phyloP scores from a whole-genome alignment of 1,284 basidiomycete species.

The Coniferiporia weirii region DNA sequence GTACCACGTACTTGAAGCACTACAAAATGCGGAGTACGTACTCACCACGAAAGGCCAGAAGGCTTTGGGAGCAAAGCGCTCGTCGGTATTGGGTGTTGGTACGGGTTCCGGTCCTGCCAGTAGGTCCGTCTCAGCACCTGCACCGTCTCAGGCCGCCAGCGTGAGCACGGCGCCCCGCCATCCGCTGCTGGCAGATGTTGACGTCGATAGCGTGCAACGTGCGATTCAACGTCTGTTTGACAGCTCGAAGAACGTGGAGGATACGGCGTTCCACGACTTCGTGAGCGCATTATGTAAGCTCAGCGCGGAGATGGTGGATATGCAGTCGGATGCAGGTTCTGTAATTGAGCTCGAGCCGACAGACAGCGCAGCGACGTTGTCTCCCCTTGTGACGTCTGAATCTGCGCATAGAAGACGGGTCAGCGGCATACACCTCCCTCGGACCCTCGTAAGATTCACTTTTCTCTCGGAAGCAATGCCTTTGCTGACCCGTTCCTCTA shows the following conservation, averaged over 20 bases:
- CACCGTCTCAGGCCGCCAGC: not conserved
- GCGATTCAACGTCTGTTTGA: slow-evolving; percentile 82
- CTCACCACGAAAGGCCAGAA: slow-evolving; percentile 54
- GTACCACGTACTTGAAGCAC: slow-evolving; percentile 85
- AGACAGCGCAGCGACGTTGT: slow-evolving; percentile 23
- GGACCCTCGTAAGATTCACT: slow-evolving; percentile 53
- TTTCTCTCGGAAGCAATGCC: not conserved
- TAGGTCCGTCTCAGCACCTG: slow-evolving; percentile 32
- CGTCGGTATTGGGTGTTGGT: slow-evolving; percentile 34
- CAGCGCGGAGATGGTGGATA: slow-evolving; percentile 85
- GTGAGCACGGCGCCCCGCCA: slow-evolving; percentile 33
- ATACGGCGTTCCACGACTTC: slow-evolving; percentile 79
- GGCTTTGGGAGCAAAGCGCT: slow-evolving; percentile 26
- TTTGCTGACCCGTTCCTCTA: not conserved
- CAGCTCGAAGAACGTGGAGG: slow-evolving; percentile 76
- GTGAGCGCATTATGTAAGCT: slow-evolving; percentile 78
- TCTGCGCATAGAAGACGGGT: slow-evolving; percentile 62
- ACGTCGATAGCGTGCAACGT: slow-evolving; percentile 64
- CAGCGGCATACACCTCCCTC: slow-evolving; percentile 80
- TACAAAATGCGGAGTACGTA: slow-evolving; percentile 92
- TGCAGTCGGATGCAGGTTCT: slow-evolving; percentile 54
- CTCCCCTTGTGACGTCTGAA: slow-evolving; percentile 34
- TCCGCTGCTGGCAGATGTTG: slow-evolving; percentile 67
- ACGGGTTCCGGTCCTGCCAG: slow-evolving; percentile 27
- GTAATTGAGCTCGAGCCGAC: slow-evolving; percentile 5